These are phyloP conservation scores for Chrysanthemum lavandulifolium DNA, from an alignment of 129 eudicot genomes.

Conservation along the genomic window DNA sequence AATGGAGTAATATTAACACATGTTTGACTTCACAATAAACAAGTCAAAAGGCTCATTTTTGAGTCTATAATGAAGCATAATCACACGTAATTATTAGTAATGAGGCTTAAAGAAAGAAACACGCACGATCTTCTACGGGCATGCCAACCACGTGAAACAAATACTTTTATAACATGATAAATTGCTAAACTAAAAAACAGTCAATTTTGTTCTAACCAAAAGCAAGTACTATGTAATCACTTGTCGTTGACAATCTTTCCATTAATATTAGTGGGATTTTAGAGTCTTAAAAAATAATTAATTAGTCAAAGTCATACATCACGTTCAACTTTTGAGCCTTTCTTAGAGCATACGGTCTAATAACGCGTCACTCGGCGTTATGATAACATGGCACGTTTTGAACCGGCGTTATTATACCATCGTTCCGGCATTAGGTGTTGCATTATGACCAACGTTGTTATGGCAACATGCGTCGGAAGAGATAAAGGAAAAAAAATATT, in stretches of 20 bases:
- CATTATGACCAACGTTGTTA: too few species aligned
- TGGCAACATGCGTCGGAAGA: too few species aligned
- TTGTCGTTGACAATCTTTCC: slow-evolving; percentile 18
- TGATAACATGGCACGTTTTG: too few species aligned
- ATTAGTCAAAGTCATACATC: too few species aligned
- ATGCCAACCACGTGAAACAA: slow-evolving; percentile 34
- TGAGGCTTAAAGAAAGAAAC: slow-evolving; percentile 7
- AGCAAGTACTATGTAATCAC: not conserved
- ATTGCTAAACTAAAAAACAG: slow-evolving; percentile 1
- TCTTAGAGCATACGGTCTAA: too few species aligned
- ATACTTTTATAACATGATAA: not conserved
- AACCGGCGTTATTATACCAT: too few species aligned
- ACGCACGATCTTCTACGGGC: not conserved
- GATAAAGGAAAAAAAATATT: too few species aligned
- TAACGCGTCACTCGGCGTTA: too few species aligned
- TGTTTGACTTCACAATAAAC: slow-evolving; percentile 22
- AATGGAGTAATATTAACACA: slow-evolving; percentile 7
- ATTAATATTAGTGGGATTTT: not conserved
- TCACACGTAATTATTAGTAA: slow-evolving; percentile 21
- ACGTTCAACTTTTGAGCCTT: too few species aligned
- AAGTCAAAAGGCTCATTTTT: slow-evolving; percentile 21
- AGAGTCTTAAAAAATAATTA: too few species aligned
- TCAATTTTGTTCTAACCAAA: slow-evolving; percentile 29
- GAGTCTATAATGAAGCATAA: slow-evolving; percentile 26
- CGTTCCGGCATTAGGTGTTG: too few species aligned